A percentile compares a stretch with the other conserved stretches of the same genome.
These are phyloP conservation scores for Guadua angustifolia DNA, from an alignment of 176 grass and related monocot species.

Conservation along the genomic window DNA sequence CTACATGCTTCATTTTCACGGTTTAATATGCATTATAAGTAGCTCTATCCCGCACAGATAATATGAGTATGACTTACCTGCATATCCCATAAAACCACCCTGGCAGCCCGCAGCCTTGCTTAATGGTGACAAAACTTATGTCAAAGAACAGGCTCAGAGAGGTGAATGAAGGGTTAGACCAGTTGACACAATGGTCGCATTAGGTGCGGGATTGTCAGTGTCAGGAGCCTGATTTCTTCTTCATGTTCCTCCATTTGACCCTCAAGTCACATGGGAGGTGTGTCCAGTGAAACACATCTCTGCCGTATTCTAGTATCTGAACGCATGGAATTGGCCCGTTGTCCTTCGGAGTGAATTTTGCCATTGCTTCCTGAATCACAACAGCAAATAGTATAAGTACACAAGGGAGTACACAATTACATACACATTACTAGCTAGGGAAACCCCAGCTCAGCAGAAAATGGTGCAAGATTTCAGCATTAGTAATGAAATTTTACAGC, in stretches of 20 bases:
- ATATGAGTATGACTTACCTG: too few species aligned
- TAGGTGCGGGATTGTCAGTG: background rate
- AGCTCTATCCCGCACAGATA: too few species aligned
- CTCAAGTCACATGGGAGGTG: slow-evolving; percentile 63
- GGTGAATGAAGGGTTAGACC: background rate
- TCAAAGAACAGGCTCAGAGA: background rate
- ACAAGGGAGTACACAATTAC: background rate
- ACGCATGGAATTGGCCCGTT: slow-evolving; percentile 52
- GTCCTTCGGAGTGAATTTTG: slow-evolving; percentile 30
- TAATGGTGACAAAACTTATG: too few species aligned
- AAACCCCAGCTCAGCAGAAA: background rate
- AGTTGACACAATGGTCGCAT: slow-evolving; percentile 6
- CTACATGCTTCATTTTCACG: too few species aligned
- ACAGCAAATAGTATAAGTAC: slow-evolving; percentile 30
- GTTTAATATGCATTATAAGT: too few species aligned
- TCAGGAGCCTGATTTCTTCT: slow-evolving; percentile 39
- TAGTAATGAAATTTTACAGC: background rate
- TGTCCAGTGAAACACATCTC: slow-evolving; percentile 52
- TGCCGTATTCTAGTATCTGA: slow-evolving; percentile 49
- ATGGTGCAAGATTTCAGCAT: slow-evolving; percentile 27
- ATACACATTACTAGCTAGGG: slow-evolving; percentile 10
- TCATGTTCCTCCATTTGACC: slow-evolving; percentile 83
- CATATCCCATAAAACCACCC: too few species aligned
- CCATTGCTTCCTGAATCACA: slow-evolving; percentile 59
- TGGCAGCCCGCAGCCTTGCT: too few species aligned